Evolutionary conservation across 148 eudicot genomes (phyloP), one percentile per base, ranked within the genome.

Genomic region (Fagopyrum esculentum): DNA sequence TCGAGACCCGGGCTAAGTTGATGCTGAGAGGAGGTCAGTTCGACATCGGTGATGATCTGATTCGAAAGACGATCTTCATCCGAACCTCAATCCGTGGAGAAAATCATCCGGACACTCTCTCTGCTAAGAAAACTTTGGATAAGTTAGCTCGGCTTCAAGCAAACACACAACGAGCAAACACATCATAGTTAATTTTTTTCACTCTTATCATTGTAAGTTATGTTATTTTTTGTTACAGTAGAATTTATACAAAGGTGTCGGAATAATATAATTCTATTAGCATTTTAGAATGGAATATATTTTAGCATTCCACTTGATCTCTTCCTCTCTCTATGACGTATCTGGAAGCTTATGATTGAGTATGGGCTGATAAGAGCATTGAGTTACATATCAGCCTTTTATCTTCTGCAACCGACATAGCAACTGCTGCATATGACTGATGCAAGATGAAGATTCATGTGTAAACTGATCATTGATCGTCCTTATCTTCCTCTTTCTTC

Each of bases 21-120:
- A 90, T 96, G 97, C 77, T 92, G 26, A 86, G 95, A 88, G 99
- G 99, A 9, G 93, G 97, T n/a, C 90, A 82, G 78, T 96, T 88
- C 68, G 99, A 93, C 73, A 81, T 90, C 10, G 95, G 90, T 52
- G 99, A 96, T 74, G 97, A 96, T 81, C 77, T 96, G 55, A 88
- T 92, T 76, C 80, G 99, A 78, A 96, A 96, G 88, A 86, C 91
- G 50, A 89, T 96, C 77, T 96, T 88, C 76, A 89, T 92, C 64
- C 87, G 99, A 80, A 88, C 89, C 73, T 90, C 99, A 10, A 96
- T 96, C 52, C 89, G 89, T 15, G 98, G 98, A 46, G 98, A 96
- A 75, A 86, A 96, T 78, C 97, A 96, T 84, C 87, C 93, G 1
- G 93, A 91, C 19, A 89, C 98, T 0, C 45, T 88, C 9, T 85